Evolutionary conservation across 352 stramenopile species (phyloP).

Genomic region (Phytophthora lateralis): DNA sequence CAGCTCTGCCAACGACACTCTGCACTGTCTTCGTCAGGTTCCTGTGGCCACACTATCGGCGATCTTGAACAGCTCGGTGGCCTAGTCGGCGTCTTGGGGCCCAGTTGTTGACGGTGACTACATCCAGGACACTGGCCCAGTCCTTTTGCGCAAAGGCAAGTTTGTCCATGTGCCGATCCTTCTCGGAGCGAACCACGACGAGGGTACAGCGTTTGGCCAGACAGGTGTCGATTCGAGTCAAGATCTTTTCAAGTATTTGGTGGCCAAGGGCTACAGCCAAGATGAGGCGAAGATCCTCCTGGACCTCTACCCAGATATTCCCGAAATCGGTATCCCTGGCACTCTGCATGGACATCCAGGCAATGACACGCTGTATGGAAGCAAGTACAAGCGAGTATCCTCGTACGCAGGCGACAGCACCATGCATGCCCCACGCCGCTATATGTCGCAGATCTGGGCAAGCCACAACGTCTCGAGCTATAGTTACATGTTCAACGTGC

Average conservation of each 20-base stretch:
- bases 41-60: conserved; percentile 22
- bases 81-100: conserved; percentile 12
- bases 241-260: too few species aligned
- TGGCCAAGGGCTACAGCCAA: too few species aligned
- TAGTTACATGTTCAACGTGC: conserved; percentile 38
- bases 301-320: conserved; percentile 30
- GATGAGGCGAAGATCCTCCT: neutral
- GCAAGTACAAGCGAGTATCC: conserved; percentile 26
- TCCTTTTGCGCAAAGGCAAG: conserved; percentile 21
- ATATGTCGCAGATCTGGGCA: conserved; percentile 29
- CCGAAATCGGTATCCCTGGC: conserved; percentile 24
- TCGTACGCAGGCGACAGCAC: conserved; percentile 23
- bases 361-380: neutral
- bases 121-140: conserved; percentile 12
- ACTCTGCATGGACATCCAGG: conserved; percentile 24
- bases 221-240: neutral
- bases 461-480: conserved; percentile 29
- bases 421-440: conserved; percentile 32
- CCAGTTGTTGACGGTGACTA: conserved; percentile 34
- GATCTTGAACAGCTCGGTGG: conserved; percentile 32
- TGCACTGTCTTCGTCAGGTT: conserved; percentile 30
- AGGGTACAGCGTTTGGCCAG: conserved; percentile 28
- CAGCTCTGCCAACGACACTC: conserved; percentile 17
- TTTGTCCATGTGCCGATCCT: conserved; percentile 33
- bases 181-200: conserved; percentile 27